Conservation (phyloP, 1,139 yeast species). For the Diutina siamensis region DNA sequence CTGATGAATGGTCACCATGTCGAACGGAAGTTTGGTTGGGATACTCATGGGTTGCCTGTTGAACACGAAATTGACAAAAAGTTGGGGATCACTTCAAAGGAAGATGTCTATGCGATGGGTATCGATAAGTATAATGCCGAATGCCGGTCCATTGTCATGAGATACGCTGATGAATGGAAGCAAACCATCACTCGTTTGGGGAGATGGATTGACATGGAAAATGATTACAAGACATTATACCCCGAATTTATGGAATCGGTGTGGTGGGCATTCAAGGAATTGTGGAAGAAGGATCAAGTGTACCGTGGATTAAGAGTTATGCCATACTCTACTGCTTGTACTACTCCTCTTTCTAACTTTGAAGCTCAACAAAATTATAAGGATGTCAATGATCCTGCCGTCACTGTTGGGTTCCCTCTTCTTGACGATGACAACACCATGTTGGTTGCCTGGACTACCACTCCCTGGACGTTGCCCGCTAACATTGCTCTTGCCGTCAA, state of each 20-base stretch:
- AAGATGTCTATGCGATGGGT: constrained; percentile 89
- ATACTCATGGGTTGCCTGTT: constrained; percentile 96
- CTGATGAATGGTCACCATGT: constrained; percentile 95
- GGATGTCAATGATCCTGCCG: constrained; percentile 95
- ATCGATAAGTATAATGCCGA: constrained; percentile 88
- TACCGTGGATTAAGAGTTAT: constrained; percentile 93
- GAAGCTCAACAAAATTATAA: constrained; percentile 98
- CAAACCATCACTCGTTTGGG: constrained; percentile 86
- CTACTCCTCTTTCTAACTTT: constrained; percentile 92
- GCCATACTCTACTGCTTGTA: constrained; percentile 97
- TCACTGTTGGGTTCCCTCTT: constrained; percentile 81
- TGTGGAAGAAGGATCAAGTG: constrained; percentile 74
- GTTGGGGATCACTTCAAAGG: constrained; percentile 84
- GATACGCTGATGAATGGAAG: constrained; percentile 93
- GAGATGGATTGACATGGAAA: constrained; percentile 98
- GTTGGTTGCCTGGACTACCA: constrained; percentile 97
- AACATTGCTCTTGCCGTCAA: constrained; percentile 86
- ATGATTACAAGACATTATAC: constrained; percentile 93
- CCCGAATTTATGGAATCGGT: constrained; percentile 95
- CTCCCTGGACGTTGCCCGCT: constrained; percentile 98
- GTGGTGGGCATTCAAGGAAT: constrained; percentile 97
- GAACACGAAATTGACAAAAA: constrained; percentile 98
- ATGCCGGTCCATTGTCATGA: constrained; percentile 95
- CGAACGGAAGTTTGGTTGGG: constrained; percentile 99
- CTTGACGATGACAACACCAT: constrained; percentile 69